These are phyloP conservation scores for Coriolopsis trogii DNA, from an alignment of 1,284 basidiomycete species.

Conservation along the genomic window DNA sequence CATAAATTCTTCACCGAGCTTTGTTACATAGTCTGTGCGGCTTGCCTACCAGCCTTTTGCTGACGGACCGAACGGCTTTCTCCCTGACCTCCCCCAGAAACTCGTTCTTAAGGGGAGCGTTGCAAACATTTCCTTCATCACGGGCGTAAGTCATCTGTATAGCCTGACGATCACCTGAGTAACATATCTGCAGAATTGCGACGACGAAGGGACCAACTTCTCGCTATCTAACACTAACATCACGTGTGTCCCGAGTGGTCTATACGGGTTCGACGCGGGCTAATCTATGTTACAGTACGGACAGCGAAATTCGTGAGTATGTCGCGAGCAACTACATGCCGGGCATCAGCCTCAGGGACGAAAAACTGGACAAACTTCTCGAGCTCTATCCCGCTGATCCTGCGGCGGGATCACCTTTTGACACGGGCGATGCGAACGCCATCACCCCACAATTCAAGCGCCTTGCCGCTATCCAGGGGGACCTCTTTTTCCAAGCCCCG, in stretches of 20 bases:
- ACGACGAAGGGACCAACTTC: slow-evolving; percentile 37
- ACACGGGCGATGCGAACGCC: slow-evolving; percentile 45
- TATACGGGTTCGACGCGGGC: background rate
- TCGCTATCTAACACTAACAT: slow-evolving; percentile 26
- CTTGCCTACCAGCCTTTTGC: too few relatives aligned
- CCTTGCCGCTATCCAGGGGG: slow-evolving; percentile 51
- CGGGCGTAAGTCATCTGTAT: slow-evolving; percentile 14
- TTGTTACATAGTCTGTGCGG: slow-evolving; percentile 35
- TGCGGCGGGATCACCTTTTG: slow-evolving; percentile 52
- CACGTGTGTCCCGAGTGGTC: slow-evolving; percentile 8
- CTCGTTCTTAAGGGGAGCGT: slow-evolving; percentile 31
- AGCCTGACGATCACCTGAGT: background rate
- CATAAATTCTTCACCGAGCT: background rate
- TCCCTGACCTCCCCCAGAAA: slow-evolving; percentile 32
- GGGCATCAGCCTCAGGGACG: slow-evolving; percentile 26
- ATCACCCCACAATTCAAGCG: slow-evolving; percentile 54
- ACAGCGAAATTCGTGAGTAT: slow-evolving; percentile 6
- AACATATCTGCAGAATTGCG: slow-evolving; percentile 19
- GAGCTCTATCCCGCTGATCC: slow-evolving; percentile 46
- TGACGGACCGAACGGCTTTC: slow-evolving; percentile 44
- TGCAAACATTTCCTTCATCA: slow-evolving; percentile 37
- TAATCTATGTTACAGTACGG: background rate
- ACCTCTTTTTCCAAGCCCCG: slow-evolving; percentile 51
- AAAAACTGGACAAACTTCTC: slow-evolving; percentile 37
- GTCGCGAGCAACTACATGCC: slow-evolving; percentile 35